These are phyloP conservation scores for Claviceps spartinae DNA, from an alignment of 2,329 filamentous ascomycete species.

Conservation along the genomic window DNA sequence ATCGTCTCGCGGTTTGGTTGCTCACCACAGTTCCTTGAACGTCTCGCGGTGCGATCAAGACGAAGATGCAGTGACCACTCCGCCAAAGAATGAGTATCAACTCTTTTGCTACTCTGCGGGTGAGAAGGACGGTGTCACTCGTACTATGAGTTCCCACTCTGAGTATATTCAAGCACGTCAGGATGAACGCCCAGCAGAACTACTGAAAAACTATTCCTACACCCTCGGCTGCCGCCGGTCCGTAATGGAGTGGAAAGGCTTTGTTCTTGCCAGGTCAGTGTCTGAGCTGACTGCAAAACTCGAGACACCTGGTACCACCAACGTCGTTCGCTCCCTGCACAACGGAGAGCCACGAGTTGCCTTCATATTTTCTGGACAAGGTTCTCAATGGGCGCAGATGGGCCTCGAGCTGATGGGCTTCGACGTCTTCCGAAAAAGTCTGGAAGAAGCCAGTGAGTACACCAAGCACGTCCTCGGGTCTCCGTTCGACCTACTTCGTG, in stretches of 20 bases:
- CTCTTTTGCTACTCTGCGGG: conserved; percentile 31
- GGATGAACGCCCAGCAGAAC: conserved; percentile 1
- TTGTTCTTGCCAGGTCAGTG: conserved; percentile 22
- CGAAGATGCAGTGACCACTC: not conserved
- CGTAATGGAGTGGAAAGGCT: conserved; percentile 27
- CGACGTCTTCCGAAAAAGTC: conserved; percentile 25
- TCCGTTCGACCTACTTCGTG: conserved; percentile 21
- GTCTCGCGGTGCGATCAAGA: not conserved
- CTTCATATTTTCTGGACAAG: conserved; percentile 32
- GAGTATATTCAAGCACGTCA: conserved; percentile 15
- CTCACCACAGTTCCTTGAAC: conserved; percentile 21
- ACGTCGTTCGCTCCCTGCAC: conserved; percentile 12
- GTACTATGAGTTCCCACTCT: conserved; percentile 22
- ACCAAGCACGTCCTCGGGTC: conserved; percentile 17
- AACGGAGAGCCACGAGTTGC: conserved; percentile 19
- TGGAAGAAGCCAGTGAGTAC: conserved; percentile 21
- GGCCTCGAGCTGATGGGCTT: conserved; percentile 27
- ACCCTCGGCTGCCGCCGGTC: conserved; percentile 33
- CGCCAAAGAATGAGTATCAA: conserved; percentile 12
- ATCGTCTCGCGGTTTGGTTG: conserved; percentile 18
- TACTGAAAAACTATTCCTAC: conserved; percentile 30
- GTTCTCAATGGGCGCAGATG: conserved; percentile 30
- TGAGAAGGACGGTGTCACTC: conserved; percentile 25
- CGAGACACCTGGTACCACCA: conserved; percentile 7
- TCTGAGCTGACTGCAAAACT: conserved; percentile 21